Conservation (phyloP, 352 stramenopile species). For the Globisporangium sylvaticum region DNA sequence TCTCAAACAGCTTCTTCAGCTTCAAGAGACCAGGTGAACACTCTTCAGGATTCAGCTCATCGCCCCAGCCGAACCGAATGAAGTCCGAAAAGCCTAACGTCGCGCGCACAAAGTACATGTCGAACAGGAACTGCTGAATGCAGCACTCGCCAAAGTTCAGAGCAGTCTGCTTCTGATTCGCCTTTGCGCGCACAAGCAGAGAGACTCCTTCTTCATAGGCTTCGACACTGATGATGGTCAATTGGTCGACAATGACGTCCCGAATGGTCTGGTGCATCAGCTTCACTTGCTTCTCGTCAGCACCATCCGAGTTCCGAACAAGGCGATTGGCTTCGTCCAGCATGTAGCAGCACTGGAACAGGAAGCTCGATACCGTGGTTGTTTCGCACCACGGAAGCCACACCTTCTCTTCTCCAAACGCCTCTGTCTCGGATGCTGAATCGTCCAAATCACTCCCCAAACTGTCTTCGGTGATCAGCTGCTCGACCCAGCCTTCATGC, state of each 20-base stretch:
- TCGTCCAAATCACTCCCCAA: slow-evolving; percentile 32
- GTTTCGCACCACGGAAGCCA: slow-evolving; percentile 86
- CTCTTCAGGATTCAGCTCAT: slow-evolving; percentile 61
- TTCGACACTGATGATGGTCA: slow-evolving; percentile 70
- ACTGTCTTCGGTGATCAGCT: slow-evolving; percentile 52
- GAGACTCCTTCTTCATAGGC: slow-evolving; percentile 67
- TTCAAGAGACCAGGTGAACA: slow-evolving; percentile 49
- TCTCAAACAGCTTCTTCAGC: slow-evolving; percentile 63
- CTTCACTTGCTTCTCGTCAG: slow-evolving; percentile 40
- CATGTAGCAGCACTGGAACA: slow-evolving; percentile 81
- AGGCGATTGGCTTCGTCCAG: slow-evolving; percentile 76
- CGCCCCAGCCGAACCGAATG: slow-evolving; percentile 84
- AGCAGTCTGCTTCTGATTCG: slow-evolving; percentile 35
- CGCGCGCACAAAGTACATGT: slow-evolving; percentile 88
- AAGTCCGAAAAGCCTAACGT: slow-evolving; percentile 85
- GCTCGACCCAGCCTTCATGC: slow-evolving; percentile 74
- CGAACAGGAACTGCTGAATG: slow-evolving; percentile 84
- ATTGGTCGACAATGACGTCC: slow-evolving; percentile 66
- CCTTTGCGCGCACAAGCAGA: slow-evolving; percentile 52
- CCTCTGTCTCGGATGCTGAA: slow-evolving; percentile 37
- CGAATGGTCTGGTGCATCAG: slow-evolving; percentile 68
- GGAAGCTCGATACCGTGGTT: slow-evolving; percentile 74
- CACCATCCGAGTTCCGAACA: slow-evolving; percentile 38
- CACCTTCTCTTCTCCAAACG: slow-evolving; percentile 63
- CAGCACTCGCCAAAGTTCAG: slow-evolving; percentile 85